Evolutionary conservation across 139 green algal genomes (phyloP).

Genomic region (Marvania coccoides): DNA sequence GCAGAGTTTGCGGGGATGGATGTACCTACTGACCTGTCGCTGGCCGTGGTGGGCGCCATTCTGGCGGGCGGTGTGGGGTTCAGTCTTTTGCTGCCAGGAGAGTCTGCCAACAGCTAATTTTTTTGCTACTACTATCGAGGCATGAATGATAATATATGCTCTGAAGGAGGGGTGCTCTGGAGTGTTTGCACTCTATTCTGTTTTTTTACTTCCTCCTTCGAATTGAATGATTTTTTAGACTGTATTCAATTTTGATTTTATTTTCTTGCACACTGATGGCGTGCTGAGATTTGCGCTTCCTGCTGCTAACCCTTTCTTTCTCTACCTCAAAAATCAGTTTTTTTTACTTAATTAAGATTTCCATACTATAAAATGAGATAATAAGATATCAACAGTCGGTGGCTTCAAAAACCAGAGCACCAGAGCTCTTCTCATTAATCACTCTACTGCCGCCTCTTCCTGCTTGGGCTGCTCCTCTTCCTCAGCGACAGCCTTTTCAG

Average conservation of each 20-base stretch:
- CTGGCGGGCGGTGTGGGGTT: slow-evolving; percentile 61
- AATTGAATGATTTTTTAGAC: background rate
- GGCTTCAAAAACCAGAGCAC: background rate
- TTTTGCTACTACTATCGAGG: too few species aligned
- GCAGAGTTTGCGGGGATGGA: slow-evolving; percentile 61
- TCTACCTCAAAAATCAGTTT: background rate
- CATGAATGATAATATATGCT: too few species aligned
- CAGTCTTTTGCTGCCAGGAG: slow-evolving; percentile 43
- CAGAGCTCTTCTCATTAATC: too few species aligned
- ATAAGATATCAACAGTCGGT: background rate
- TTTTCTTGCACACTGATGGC: background rate
- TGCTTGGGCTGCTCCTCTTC: too few species aligned
- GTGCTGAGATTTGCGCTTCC: background rate
- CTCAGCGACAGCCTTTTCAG: background rate
- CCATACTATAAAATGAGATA: background rate
- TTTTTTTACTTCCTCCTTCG: too few species aligned
- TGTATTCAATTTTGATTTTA: background rate
- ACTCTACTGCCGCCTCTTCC: too few species aligned
- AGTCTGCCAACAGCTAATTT: background rate
- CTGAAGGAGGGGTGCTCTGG: too few species aligned
- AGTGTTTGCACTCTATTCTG: too few species aligned
- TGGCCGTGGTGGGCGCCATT: slow-evolving; percentile 63
- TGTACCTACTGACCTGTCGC: slow-evolving; percentile 61
- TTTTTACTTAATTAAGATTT: background rate
- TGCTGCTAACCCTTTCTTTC: background rate